These are phyloP conservation scores for Hygrocybe coccinea DNA, from an alignment of 768 basidiomycete species.

Conservation along the genomic window DNA sequence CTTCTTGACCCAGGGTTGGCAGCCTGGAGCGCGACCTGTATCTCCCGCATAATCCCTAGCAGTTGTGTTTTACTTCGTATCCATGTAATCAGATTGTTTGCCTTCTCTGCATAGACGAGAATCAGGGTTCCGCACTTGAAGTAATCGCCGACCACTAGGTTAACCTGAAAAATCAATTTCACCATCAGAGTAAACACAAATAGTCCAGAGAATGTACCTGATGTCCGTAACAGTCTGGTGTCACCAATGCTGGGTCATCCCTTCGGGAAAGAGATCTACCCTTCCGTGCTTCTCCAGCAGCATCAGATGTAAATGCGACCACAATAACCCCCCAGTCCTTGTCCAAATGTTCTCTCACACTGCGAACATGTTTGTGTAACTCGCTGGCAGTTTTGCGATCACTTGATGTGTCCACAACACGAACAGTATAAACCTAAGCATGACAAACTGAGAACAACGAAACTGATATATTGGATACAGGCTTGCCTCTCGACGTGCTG, in stretches of 20 bases:
- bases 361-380: conserved; percentile 19
- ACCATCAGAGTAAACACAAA: neutral
- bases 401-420: conserved; percentile 21
- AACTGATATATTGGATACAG: too few relatives aligned
- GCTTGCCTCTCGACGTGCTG: conserved; percentile 12
- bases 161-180: conserved; percentile 24
- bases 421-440: conserved; percentile 16
- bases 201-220: conserved; percentile 23
- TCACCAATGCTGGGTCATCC: conserved; percentile 22
- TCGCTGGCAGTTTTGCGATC: conserved; percentile 24
- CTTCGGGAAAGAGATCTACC: conserved; percentile 14
- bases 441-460: neutral
- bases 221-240: conserved; percentile 33
- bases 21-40: conserved; percentile 13
- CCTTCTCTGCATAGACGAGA: conserved; percentile 22
- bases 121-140: conserved; percentile 28
- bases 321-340: conserved; percentile 16
- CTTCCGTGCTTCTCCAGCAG: conserved; percentile 31
- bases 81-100: conserved; percentile 37
- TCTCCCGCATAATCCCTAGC: conserved; percentile 22
- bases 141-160: conserved; percentile 38
- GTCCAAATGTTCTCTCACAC: conserved; percentile 11
- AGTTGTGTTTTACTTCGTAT: conserved; percentile 30
- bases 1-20: neutral
- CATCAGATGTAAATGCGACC: conserved; percentile 24